phyloP scores from a whole-genome alignment of 495 filamentous ascomycete genomes.

The Lasiosphaeris hirsuta region DNA sequence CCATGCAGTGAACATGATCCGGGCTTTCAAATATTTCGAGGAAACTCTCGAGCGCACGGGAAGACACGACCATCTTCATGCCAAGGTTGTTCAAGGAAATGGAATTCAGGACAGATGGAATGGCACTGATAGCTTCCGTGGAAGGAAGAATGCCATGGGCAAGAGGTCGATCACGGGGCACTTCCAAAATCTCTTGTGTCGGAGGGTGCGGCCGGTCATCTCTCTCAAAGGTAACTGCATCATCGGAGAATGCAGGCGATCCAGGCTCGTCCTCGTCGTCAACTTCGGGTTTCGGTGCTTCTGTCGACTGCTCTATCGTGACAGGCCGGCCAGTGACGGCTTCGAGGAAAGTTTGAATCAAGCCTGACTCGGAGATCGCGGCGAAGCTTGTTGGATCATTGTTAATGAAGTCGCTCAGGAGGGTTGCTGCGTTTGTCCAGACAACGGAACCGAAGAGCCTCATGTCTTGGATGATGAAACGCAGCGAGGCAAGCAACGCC shows the following conservation, averaged over 20 bases:
- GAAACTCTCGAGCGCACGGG: conserved; percentile 75
- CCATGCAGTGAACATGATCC: conserved; percentile 79
- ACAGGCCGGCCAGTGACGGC: conserved; percentile 64
- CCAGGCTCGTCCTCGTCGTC: conserved; percentile 34
- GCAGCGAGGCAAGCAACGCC: conserved; percentile 70
- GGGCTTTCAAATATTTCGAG: conserved; percentile 94
- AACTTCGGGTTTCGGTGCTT: conserved; percentile 22
- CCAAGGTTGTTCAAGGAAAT: conserved; percentile 88
- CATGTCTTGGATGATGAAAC: conserved; percentile 76
- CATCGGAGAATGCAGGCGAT: conserved; percentile 35
- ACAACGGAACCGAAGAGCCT: conserved; percentile 80
- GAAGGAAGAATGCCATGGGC: conserved; percentile 78
- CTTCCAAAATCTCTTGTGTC: conserved; percentile 38
- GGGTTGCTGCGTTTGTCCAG: conserved; percentile 88
- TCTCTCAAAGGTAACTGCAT: conserved; percentile 38
- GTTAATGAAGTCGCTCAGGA: conserved; percentile 94
- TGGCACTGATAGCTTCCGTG: conserved; percentile 76
- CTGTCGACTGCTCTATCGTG: conserved; percentile 34
- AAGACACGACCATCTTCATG: conserved; percentile 85
- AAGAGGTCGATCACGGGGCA: conserved; percentile 43
- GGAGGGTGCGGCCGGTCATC: conserved; percentile 46
- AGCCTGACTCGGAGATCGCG: conserved; percentile 88
- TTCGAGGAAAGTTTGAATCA: conserved; percentile 79
- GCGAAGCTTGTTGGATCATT: conserved; percentile 98
- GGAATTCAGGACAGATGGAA: conserved; percentile 85